Evolutionary conservation across 345 rosid genomes (phyloP).

Genomic region (Lagerstroemia speciosa): DNA sequence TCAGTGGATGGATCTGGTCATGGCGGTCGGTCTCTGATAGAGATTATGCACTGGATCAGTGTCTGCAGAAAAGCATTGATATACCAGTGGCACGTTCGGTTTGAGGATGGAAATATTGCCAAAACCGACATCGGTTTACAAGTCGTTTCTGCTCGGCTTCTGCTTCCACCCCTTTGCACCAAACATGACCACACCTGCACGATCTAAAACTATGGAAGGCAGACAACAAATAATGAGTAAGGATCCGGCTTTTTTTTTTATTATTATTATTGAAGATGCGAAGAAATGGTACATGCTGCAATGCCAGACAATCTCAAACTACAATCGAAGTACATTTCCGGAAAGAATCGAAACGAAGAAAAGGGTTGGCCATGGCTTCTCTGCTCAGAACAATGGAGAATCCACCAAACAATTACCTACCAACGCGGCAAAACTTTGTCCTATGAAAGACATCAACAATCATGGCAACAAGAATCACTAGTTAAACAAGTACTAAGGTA

Average conservation of each 20-base stretch:
- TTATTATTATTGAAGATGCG: constrained; percentile 36
- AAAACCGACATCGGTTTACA: too few species aligned
- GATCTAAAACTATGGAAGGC: neutral
- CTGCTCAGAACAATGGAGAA: constrained; percentile 13
- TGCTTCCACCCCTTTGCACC: too few species aligned
- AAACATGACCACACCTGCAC: neutral
- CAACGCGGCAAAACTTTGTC: constrained; percentile 31
- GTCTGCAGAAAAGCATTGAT: too few species aligned
- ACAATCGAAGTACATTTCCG: constrained; percentile 36
- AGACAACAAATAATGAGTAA: neutral
- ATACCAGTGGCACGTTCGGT: too few species aligned
- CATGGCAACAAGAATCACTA: constrained; percentile 32
- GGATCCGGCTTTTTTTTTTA: constrained; percentile 12
- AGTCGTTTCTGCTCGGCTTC: too few species aligned
- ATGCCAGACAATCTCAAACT: constrained; percentile 30
- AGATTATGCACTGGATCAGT: too few species aligned
- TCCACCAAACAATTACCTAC: constrained; percentile 21
- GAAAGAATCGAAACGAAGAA: constrained; percentile 12
- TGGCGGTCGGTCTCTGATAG: too few species aligned
- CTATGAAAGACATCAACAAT: constrained; percentile 17
- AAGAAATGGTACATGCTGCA: constrained; percentile 33
- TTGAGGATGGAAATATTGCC: too few species aligned
- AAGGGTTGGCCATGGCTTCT: constrained; percentile 19
- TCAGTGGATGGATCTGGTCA: too few species aligned
- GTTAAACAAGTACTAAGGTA: constrained; percentile 27